Evolutionary conservation across 1,284 basidiomycete species (phyloP), one percentile per base, ranked within the genome.

Genomic region (Ustilago hordei): DNA sequence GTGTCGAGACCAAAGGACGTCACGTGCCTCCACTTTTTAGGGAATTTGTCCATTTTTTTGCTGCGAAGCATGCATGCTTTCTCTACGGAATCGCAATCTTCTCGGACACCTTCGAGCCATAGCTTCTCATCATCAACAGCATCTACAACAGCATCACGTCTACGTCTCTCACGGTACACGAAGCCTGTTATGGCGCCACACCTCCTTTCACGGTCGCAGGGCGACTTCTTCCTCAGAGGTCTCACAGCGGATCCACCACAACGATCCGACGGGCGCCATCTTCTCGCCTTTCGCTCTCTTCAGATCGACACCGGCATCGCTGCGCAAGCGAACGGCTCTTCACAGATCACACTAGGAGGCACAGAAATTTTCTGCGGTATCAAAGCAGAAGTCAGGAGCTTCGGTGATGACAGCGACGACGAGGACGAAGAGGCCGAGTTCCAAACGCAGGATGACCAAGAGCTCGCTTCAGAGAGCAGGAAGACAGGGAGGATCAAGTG

Each of bases 281-380:
- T 82, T 4, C 63, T 71, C n/a, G 75, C 75, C 13, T 81, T 82
- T 52, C 69, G 83, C 6, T 66, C 81, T 3, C 57, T 85, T 23
- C 50, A 79, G 7, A 43, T 85, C 38, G 74, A 79, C 13, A 66
- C 78, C 8, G 62, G 59, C 17, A 50, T 75, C 23, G 71, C 82
- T 9, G 68, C 69, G 19, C 75, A 80, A 53, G 82, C 83, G 2
- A 77, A 80, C 34, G 83, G 83, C 11, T 81, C 78, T 5, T 81
- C 83, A 9, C 65, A 65, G 13, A 72, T 82, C 48, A 65, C 58
- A 15, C 60, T 84, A 2, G 82, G 80, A 7, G 80, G 78, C 38
- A 85, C 83, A 11, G 74, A 81, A 32, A 79, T 83, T 54, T 54
- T 79, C 23, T 82, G 83, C 36, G 83, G 79, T 31, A 70, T 85